Conservation (phyloP, 73 alveolate species). For the Paramecium bursaria region DNA sequence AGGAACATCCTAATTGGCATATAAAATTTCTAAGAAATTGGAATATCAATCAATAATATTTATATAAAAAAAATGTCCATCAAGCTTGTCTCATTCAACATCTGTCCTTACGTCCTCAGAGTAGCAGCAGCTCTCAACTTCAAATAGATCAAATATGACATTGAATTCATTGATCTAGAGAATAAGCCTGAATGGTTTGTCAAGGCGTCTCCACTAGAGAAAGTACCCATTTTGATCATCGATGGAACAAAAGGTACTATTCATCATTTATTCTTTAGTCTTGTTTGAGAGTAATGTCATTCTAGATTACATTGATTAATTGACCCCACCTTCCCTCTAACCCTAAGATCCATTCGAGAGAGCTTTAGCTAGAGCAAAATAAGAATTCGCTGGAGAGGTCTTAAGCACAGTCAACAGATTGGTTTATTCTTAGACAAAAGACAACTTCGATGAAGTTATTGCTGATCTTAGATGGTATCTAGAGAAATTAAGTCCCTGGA, state of each 20-base stretch:
- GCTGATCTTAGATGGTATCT: conserved; percentile 42
- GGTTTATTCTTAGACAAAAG: not conserved
- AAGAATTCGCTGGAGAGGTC: conserved; percentile 40
- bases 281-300: conserved; percentile 12
- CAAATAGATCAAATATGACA: not conserved
- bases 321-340: not conserved
- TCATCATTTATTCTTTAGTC: not conserved
- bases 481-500: conserved; percentile 31
- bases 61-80: conserved; percentile 24
- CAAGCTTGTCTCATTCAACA: conserved; percentile 14
- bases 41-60: no score
- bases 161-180: conserved; percentile 11
- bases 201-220: conserved; percentile 46
- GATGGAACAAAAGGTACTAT: not conserved
- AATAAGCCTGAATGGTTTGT: conserved; percentile 55
- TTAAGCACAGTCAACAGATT: not conserved
- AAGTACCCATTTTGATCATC: conserved; percentile 28
- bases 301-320: conserved; percentile 21
- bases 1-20: no score
- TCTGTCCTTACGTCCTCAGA: conserved; percentile 55
- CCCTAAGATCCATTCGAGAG: conserved; percentile 10
- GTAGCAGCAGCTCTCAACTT: conserved; percentile 41
- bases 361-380: conserved; percentile 42
- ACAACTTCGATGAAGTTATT: not conserved
- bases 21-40: no score